Evolutionary conservation across 352 stramenopile genomes (phyloP).

Genomic region (Globisporangium spinosum): DNA sequence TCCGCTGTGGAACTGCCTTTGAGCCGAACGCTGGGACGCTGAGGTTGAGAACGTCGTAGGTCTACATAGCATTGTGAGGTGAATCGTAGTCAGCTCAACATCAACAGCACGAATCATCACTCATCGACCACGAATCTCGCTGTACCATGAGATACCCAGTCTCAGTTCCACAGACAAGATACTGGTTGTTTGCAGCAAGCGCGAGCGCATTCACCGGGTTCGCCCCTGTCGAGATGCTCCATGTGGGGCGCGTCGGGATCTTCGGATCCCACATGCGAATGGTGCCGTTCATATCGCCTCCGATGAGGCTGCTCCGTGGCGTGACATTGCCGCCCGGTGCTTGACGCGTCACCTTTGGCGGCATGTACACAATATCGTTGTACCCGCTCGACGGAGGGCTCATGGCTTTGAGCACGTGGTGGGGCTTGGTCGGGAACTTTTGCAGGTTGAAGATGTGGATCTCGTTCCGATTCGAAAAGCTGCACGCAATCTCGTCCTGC

Average conservation of each 20-base stretch:
- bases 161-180: constrained; percentile 60
- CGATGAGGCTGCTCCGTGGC: constrained; percentile 34
- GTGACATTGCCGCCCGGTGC: constrained; percentile 11
- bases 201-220: constrained; percentile 47
- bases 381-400: constrained; percentile 74
- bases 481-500: constrained; percentile 74
- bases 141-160: constrained; percentile 51
- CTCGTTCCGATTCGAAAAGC: constrained; percentile 68
- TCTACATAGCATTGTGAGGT: constrained; percentile 24
- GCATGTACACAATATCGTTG: constrained; percentile 68
- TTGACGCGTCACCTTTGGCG: neutral
- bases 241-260: constrained; percentile 46
- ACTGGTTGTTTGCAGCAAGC: constrained; percentile 41
- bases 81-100: neutral
- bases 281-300: constrained; percentile 55
- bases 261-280: constrained; percentile 68
- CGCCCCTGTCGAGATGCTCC: constrained; percentile 47
- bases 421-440: constrained; percentile 63
- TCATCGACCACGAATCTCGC: no score
- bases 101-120: neutral
- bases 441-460: constrained; percentile 72
- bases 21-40: constrained; percentile 64
- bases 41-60: constrained; percentile 60
- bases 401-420: constrained; percentile 55
- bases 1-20: constrained; percentile 50